Percentiles rank a stretch among this genome's conserved stretches.
Conservation (phyloP, 345 rosid genomes). For the Aquilaria malaccensis region DNA sequence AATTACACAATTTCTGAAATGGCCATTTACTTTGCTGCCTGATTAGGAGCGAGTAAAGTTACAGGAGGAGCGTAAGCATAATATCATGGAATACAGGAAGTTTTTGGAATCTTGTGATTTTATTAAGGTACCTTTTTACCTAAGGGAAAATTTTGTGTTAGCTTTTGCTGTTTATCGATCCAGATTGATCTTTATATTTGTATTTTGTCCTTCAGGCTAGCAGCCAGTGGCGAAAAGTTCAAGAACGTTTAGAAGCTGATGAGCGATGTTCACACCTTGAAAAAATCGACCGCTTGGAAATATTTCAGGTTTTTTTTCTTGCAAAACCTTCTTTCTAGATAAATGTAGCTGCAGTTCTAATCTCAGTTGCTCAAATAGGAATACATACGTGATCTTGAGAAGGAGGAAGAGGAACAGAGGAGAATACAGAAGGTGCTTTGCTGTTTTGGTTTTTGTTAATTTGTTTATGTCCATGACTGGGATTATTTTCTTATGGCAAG, state of each 20-base stretch:
- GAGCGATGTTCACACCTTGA: slow-evolving; percentile 89
- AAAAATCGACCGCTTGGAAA: slow-evolving; percentile 79
- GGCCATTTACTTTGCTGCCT: background rate
- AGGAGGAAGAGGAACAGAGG: slow-evolving; percentile 91
- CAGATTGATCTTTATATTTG: background rate
- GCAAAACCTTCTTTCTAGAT: slow-evolving; percentile 3
- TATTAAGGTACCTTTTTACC: slow-evolving; percentile 54
- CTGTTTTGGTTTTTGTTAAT: slow-evolving; percentile 3
- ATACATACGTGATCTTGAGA: slow-evolving; percentile 67
- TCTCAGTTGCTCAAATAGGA: slow-evolving; percentile 45
- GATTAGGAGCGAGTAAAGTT: slow-evolving; percentile 66
- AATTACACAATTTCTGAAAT: too few relatives aligned
- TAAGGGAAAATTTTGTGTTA: background rate
- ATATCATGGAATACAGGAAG: slow-evolving; percentile 58
- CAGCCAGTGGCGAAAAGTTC: slow-evolving; percentile 98
- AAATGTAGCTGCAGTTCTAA: slow-evolving; percentile 17
- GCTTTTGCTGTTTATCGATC: slow-evolving; percentile 13
- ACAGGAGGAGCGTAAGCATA: slow-evolving; percentile 69
- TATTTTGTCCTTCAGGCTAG: slow-evolving; percentile 41
- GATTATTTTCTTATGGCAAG: slow-evolving; percentile 8
- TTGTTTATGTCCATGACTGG: slow-evolving; percentile 5
- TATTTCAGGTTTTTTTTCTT: slow-evolving; percentile 63
- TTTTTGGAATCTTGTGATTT: slow-evolving; percentile 88
- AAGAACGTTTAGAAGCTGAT: slow-evolving; percentile 84
- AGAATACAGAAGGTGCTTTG: slow-evolving; percentile 76